Evolutionary conservation across 169 alveolate species (phyloP).

Genomic region (Plasmodium coatneyi): DNA sequence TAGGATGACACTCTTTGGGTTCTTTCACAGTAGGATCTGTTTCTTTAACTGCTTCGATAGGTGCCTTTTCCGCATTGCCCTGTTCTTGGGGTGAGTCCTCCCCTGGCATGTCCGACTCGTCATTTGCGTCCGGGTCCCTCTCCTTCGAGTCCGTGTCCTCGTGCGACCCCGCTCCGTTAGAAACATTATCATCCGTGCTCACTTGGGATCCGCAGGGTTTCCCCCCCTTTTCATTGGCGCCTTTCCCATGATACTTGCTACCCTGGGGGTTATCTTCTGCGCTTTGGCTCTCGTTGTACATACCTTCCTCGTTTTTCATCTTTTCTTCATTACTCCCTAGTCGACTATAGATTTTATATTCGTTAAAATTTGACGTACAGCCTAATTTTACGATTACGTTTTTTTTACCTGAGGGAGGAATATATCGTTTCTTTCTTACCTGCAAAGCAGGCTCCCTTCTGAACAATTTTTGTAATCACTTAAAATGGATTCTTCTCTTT

Average conservation of each 20-base stretch:
- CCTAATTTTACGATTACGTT: neutral
- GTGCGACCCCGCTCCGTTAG: neutral
- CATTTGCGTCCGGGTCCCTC: neutral
- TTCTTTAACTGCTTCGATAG: neutral
- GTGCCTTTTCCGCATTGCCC: neutral
- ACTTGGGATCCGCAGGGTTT: neutral
- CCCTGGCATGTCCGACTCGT: neutral
- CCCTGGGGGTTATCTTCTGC: conserved; percentile 13
- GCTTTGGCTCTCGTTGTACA: neutral
- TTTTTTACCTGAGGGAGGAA: conserved; percentile 9
- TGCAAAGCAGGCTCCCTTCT: neutral
- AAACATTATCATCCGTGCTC: conserved; percentile 9
- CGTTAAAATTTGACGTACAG: neutral
- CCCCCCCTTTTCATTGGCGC: neutral
- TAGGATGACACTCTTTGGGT: neutral
- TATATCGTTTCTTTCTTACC: conserved; percentile 16
- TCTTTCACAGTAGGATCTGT: neutral
- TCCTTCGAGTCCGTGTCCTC: conserved; percentile 1
- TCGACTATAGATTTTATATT: neutral
- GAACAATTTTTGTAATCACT: neutral
- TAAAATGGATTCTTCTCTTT: conserved; percentile 18
- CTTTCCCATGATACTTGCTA: neutral
- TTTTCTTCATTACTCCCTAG: neutral
- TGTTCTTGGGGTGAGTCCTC: neutral
- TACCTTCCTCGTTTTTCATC: neutral